These are phyloP conservation scores for Lactifluus rugatus DNA, from an alignment of 768 basidiomycete genomes.

Conservation along the genomic window DNA sequence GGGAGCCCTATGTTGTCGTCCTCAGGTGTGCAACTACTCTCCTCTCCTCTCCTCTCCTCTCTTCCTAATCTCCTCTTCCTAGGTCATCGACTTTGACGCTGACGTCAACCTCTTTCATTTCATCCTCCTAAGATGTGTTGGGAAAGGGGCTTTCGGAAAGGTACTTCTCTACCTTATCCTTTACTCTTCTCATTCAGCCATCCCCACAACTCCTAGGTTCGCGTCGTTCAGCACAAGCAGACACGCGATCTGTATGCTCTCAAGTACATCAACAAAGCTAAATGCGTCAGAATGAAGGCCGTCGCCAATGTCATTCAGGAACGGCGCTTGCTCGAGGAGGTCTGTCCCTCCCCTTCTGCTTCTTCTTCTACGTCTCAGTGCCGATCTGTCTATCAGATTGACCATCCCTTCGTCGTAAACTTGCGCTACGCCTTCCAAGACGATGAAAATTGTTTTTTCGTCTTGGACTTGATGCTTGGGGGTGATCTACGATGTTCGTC, in stretches of 20 bases:
- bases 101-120: constrained; percentile 98
- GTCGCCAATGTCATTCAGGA: constrained; percentile 97
- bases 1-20: constrained; percentile 82
- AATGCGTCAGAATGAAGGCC: constrained; percentile 98
- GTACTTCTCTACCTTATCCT: constrained; percentile 31
- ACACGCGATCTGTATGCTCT: constrained; percentile 94
- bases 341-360: constrained; percentile 26
- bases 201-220: constrained; percentile 50
- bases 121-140: constrained; percentile 88
- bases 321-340: constrained; percentile 90
- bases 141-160: constrained; percentile 98
- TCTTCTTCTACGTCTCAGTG: constrained; percentile 19
- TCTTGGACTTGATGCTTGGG: constrained; percentile 93
- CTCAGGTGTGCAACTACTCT: constrained; percentile 43
- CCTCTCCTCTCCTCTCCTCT: background rate
- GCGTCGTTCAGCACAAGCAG: constrained; percentile 98
- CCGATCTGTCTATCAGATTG: constrained; percentile 47
- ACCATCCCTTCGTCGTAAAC: constrained; percentile 93
- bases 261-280: constrained; percentile 98
- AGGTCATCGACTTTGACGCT: constrained; percentile 94
- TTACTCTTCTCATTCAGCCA: constrained; percentile 20
- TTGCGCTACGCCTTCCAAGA: constrained; percentile 95
- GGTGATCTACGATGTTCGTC: constrained; percentile 85
- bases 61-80: constrained; percentile 1
- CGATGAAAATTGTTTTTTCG: constrained; percentile 98